Base-by-base conservation (phyloP, 768 basidiomycete genomes). In the Cystofilobasidium ferigula region DNA sequence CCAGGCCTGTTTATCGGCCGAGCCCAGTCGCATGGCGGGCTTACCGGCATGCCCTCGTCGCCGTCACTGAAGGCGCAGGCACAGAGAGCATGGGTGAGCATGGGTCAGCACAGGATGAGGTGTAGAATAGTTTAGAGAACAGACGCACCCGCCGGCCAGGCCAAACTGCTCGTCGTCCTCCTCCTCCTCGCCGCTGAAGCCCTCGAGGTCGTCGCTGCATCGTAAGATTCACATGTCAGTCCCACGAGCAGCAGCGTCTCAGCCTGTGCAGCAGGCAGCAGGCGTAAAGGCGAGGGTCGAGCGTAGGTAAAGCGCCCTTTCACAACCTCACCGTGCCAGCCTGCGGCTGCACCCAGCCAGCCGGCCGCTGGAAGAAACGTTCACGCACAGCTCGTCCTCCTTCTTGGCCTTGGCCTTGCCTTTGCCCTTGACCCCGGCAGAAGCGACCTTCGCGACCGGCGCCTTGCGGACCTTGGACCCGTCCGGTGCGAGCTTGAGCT, bases 341-440 rank as follows among this genome's bases (percentile, higher is more conserved):
- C n/a, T n/a, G n/a, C n/a, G n/a, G n/a, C n/a, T n/a, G n/a, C n/a
- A n/a, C n/a, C n/a, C n/a, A n/a, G n/a, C n/a, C n/a, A n/a, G n/a
- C n/a, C n/a, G n/a, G n/a, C n/a, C n/a, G n/a, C n/a, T n/a, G n/a
- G n/a, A n/a, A n/a, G 10, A 30, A 40, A 42, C 8, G 28, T 8
- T 63, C 35, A 75, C 75, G 53, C 62, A 82, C 82, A 77, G 80
- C 48, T 76, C 74, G 43, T 79, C 76, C 14, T 76, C 73, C 68
- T 80, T 76, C 71, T 83, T 69, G 64, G 79, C 76, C 71, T 83
- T 69, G 64, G 79, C 78, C 54, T 68, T 63, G 45, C 72, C 76
- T 53, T 68, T 61, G 42, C 60, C 60, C 61, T 63, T 38, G 65
- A 32, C 60, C 72, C 18, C 48, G 24, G 26, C 48, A 12, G 26